Percentiles rank a stretch among this genome's conserved stretches.
These are phyloP conservation scores for Leccinum variabile DNA, from an alignment of 1,284 basidiomycete species.

Conservation along the genomic window DNA sequence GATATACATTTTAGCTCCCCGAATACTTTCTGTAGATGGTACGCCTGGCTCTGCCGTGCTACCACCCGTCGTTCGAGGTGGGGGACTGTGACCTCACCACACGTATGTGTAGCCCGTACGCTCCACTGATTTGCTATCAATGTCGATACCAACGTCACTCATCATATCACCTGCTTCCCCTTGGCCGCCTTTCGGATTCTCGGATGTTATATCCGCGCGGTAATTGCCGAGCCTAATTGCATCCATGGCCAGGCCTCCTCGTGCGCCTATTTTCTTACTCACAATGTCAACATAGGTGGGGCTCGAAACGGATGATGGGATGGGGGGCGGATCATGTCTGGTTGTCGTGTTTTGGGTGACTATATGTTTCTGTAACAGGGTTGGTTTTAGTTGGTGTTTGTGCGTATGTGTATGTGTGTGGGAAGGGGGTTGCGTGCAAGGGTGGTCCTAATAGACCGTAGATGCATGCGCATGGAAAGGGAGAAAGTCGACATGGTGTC, in stretches of 20 bases:
- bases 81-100: conserved; percentile 8
- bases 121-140: not conserved
- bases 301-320: conserved; percentile 8
- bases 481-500: not conserved
- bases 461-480: not conserved
- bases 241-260: not conserved
- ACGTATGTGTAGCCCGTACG: conserved; percentile 1
- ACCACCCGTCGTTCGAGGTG: conserved; percentile 1
- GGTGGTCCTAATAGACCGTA: not conserved
- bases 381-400: not conserved
- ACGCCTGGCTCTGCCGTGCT: not conserved
- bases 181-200: conserved; percentile 12
- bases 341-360: conserved; percentile 8
- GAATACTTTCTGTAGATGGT: conserved; percentile 62
- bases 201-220: conserved; percentile 10
- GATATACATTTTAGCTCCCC: conserved; percentile 49
- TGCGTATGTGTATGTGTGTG: not conserved
- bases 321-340: conserved; percentile 2
- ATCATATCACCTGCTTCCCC: conserved; percentile 3
- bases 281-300: not conserved
- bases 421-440: not conserved
- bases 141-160: conserved; percentile 1
- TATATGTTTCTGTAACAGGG: not conserved
- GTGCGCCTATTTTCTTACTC: not conserved
- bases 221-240: conserved; percentile 5